phyloP scores from a whole-genome alignment of 805 yeast species.

The Geotrichum ghanense region DNA sequence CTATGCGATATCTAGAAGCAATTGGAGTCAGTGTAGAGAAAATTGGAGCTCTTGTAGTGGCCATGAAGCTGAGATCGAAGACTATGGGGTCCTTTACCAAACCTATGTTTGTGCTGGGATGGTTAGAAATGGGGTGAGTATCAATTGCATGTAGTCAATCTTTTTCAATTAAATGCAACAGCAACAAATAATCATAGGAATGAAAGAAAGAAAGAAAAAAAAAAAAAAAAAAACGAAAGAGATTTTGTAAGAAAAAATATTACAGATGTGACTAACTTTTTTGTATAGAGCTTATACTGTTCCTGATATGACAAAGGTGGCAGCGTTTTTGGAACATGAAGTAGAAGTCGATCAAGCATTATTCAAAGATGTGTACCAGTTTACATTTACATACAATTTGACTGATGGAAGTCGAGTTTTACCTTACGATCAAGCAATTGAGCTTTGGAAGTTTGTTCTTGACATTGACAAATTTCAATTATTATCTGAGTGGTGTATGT shows the following conservation, averaged over 20 bases:
- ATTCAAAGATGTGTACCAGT: conserved; percentile 53
- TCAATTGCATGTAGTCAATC: too few relatives aligned
- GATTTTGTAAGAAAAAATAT: too few relatives aligned
- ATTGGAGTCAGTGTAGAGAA: conserved; percentile 68
- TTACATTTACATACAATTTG: conserved; percentile 54
- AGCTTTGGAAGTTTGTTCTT: conserved; percentile 69
- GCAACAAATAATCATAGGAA: too few relatives aligned
- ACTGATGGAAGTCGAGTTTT: conserved; percentile 51
- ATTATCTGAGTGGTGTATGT: conserved; percentile 43
- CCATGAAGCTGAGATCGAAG: conserved; percentile 57
- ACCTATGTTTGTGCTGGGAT: conserved; percentile 41
- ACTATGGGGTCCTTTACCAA: conserved; percentile 49
- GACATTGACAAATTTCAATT: conserved; percentile 26
- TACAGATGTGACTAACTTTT: too few relatives aligned
- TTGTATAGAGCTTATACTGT: too few relatives aligned
- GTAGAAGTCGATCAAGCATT: conserved; percentile 30
- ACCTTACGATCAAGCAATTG: conserved; percentile 47
- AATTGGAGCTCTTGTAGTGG: conserved; percentile 53
- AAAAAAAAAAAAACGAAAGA: too few relatives aligned
- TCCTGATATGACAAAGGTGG: too few relatives aligned
- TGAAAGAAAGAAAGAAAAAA: too few relatives aligned
- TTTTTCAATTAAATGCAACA: too few relatives aligned
- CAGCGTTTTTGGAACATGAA: too few relatives aligned
- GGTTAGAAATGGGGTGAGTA: conserved; percentile 34
- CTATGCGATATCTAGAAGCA: conserved; percentile 55